A percentile compares a stretch with the other conserved stretches of the same genome.
Conservation (phyloP, 768 basidiomycete genomes). For the Lactarius quietus region DNA sequence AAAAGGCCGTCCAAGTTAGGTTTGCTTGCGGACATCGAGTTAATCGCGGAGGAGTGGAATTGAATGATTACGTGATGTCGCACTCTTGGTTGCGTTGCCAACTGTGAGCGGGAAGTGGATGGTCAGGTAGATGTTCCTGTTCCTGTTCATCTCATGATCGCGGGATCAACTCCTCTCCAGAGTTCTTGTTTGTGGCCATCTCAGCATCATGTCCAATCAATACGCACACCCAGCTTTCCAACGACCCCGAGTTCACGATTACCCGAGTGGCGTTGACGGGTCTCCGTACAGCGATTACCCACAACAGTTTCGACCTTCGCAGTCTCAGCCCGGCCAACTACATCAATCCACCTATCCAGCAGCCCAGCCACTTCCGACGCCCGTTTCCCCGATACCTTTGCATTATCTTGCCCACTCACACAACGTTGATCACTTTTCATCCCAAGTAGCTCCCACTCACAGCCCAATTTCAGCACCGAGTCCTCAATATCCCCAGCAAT, state of each 20-base stretch:
- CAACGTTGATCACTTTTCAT: neutral
- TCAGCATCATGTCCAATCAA: conserved; percentile 21
- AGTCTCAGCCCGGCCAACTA: neutral
- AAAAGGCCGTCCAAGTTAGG: conserved; percentile 69
- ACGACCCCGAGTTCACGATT: neutral
- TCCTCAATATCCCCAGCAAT: conserved; percentile 25
- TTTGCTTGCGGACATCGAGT: conserved; percentile 40
- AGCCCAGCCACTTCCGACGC: conserved; percentile 4
- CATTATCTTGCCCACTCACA: conserved; percentile 12
- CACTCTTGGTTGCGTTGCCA: neutral
- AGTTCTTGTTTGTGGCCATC: neutral
- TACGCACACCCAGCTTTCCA: conserved; percentile 16
- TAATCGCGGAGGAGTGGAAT: neutral
- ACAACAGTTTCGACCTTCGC: neutral
- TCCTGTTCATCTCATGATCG: conserved; percentile 2
- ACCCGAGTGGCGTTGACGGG: neutral
- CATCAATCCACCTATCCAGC: neutral
- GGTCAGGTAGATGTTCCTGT: neutral
- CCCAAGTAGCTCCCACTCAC: conserved; percentile 1
- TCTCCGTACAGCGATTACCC: neutral
- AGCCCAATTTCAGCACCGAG: conserved; percentile 24
- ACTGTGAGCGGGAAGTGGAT: neutral
- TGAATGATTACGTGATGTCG: conserved; percentile 14
- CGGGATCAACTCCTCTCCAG: neutral
- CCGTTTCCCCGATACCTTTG: conserved; percentile 11